Conservation (phyloP, 495 filamentous ascomycete species). For the Entonaema liquescens region DNA sequence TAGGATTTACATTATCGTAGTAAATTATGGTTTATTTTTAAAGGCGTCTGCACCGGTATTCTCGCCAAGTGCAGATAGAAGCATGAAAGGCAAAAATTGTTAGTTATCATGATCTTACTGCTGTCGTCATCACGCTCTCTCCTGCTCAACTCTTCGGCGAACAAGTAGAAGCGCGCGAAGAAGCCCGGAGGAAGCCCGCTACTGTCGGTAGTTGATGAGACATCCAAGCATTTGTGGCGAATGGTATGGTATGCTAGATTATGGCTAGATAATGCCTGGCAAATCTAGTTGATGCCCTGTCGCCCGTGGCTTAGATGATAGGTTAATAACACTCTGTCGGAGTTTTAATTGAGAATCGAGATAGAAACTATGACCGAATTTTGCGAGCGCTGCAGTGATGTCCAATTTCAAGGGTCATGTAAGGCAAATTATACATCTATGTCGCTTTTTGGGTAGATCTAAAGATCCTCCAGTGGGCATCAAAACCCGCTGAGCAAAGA, state of each 20-base stretch:
- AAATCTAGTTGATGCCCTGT: constrained; percentile 33
- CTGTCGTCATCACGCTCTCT: constrained; percentile 11
- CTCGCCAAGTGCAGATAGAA: constrained; percentile 35
- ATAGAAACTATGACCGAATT: constrained; percentile 21
- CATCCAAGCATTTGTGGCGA: constrained; percentile 17
- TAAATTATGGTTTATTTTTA: constrained; percentile 9
- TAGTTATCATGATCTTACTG: constrained; percentile 18
- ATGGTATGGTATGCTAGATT: constrained; percentile 21
- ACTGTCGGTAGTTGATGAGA: constrained; percentile 33
- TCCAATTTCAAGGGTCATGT: constrained; percentile 25
- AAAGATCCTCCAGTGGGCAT: constrained; percentile 23
- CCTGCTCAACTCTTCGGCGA: neutral
- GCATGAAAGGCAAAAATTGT: constrained; percentile 9
- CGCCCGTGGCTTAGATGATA: constrained; percentile 39
- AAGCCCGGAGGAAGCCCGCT: constrained; percentile 2
- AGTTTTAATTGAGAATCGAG: constrained; percentile 25
- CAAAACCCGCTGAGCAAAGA: constrained; percentile 6
- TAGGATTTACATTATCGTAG: constrained; percentile 13
- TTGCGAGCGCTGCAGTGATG: constrained; percentile 29
- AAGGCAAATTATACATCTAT: constrained; percentile 10
- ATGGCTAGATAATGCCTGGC: constrained; percentile 22
- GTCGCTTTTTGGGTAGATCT: constrained; percentile 34
- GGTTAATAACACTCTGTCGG: constrained; percentile 36
- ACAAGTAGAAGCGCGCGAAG: neutral
- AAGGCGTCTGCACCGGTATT: constrained; percentile 24